Evolutionary conservation across 1,284 basidiomycete species (phyloP), one percentile per base, ranked within the genome.

Genomic region (Apiotrichum gracile): DNA sequence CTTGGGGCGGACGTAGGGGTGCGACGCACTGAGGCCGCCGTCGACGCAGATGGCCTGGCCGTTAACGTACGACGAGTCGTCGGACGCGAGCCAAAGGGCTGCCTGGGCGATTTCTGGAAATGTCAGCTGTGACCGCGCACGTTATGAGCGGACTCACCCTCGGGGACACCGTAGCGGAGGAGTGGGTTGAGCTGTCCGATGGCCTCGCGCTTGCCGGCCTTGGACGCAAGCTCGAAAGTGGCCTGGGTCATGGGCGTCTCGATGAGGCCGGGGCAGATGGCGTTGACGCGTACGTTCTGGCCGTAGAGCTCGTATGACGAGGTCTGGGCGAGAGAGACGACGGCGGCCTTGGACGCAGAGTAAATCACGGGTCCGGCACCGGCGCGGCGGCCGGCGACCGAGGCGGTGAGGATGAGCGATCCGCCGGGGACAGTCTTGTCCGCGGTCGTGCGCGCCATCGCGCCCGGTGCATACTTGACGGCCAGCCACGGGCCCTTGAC

Each of bases 1-100:
- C 44, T 37, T 42, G 34, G 39, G 25, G 14, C 19, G 17, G 26
- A 37, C 78, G 22, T 86, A 84, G 2, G 88, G 88, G 61, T 83
- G 79, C 4, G 86, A 86, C 29, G 84, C 78, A 9, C 85, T 83
- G 52, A 93, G 72, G 0, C 89, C 91, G 10, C 91, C 93, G 66
- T 93, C 91, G 25, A 93, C 86, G 0, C 86, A 85, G 35, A 91
- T 80, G 59, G 85, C 86, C 65, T 94, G 87, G 13, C 90, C 93
- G 67, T 94, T 97, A 52, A 97, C 83, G 70, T 94, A 93, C 66
- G 88, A 91, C 1, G 90, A 85, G 56, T 91, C 89, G 65, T 92
- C 91, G 41, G 87, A 89, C 14, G 89, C 91, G 42, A 97, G 78
- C 78, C 92, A 96, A 19, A 91, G 76, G 0, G 86, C 88, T 31